Conservation (phyloP, 1,284 basidiomycete species). For the Ganoderma boninense region DNA sequence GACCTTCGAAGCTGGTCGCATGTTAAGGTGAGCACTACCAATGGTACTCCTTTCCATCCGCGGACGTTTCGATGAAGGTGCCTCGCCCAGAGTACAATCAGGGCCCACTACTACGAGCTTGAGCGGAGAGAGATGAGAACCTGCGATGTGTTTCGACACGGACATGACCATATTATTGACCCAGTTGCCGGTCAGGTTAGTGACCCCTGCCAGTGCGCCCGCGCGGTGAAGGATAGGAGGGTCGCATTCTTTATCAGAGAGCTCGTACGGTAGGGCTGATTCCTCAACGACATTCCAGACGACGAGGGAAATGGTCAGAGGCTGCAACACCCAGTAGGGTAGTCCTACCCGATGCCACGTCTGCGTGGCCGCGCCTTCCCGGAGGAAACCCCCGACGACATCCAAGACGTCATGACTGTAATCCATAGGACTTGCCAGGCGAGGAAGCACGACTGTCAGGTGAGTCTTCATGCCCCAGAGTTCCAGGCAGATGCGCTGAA, state of each 20-base stretch:
- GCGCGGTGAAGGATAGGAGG: neutral
- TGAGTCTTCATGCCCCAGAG: neutral
- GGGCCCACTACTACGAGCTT: too few species aligned
- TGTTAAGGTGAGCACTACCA: too few species aligned
- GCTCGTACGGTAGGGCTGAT: neutral
- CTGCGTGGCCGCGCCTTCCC: neutral
- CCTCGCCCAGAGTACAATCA: too few species aligned
- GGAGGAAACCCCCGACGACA: conserved; percentile 1
- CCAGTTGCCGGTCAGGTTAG: too few species aligned
- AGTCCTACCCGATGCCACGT: neutral
- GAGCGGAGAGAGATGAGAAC: too few species aligned
- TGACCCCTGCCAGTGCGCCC: neutral
- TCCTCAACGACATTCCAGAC: neutral
- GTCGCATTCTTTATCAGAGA: neutral
- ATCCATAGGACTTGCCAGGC: neutral
- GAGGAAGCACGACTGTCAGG: neutral
- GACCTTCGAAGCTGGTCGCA: too few species aligned
- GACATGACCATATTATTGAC: too few species aligned
- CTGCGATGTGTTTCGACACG: too few species aligned
- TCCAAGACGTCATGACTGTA: neutral
- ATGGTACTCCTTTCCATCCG: too few species aligned
- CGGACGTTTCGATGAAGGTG: too few species aligned
- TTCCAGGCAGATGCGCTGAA: neutral
- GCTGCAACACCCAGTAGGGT: conserved; percentile 6
- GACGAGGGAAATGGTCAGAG: neutral